Percentiles rank a stretch among this genome's conserved stretches.
Evolutionary conservation across 371 early-diverging fungal genomes (phyloP).

Genomic region (Dentiscutata heterogama): DNA sequence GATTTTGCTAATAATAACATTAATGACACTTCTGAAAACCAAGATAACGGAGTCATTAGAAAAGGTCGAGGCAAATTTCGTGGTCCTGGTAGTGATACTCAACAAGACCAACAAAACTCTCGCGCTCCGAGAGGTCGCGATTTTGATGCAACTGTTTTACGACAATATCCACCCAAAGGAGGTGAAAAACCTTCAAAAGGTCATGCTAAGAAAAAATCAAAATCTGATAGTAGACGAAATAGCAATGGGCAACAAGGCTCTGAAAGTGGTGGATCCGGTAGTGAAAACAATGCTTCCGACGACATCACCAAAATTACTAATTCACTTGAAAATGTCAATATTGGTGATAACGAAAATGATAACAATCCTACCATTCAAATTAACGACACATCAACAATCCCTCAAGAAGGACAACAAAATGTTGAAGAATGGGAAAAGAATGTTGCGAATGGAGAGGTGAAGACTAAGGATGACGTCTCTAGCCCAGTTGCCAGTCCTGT

Average conservation of each 20-base stretch:
- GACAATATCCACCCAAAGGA: conserved; percentile 41
- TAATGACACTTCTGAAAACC: conserved; percentile 30
- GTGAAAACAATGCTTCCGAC: conserved; percentile 32
- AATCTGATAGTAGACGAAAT: conserved; percentile 34
- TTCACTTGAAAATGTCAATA: conserved; percentile 27
- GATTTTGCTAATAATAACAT: conserved; percentile 12
- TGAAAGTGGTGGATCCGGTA: conserved; percentile 43
- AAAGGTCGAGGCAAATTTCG: conserved; percentile 43
- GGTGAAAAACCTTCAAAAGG: conserved; percentile 29
- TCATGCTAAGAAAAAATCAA: conserved; percentile 22
- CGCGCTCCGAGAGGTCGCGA: conserved; percentile 54
- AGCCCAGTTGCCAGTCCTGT: not conserved
- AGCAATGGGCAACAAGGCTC: conserved; percentile 37
- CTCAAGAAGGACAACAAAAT: conserved; percentile 4
- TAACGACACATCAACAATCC: conserved; percentile 1
- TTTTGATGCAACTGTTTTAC: conserved; percentile 52
- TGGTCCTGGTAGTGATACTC: conserved; percentile 26
- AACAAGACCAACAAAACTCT: conserved; percentile 41
- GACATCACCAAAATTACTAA: conserved; percentile 9
- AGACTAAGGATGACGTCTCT: not conserved
- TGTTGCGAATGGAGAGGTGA: conserved; percentile 23
- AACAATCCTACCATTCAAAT: not conserved
- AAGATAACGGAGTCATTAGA: conserved; percentile 15
- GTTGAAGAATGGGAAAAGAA: conserved; percentile 40
- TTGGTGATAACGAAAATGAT: conserved; percentile 36